Evolutionary conservation across 352 stramenopile genomes (phyloP), one percentile per base, ranked within the genome.

Genomic region (Phytophthora constricta): DNA sequence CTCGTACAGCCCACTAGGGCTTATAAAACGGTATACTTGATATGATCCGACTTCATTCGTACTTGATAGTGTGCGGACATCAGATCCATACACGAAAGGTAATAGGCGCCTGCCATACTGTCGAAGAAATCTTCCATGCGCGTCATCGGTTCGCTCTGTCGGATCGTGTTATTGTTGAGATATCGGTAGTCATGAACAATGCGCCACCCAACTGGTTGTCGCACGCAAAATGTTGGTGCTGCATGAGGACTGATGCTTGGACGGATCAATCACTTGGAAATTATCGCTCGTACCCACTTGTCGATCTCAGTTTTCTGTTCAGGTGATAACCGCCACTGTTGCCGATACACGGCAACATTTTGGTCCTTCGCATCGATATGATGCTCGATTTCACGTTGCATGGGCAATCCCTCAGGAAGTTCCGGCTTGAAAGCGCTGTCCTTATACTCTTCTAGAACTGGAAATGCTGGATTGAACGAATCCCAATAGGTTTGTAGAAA

Each of bases 121-220:
- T 75, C 48, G 45, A 65, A 64, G 20, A 70, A 41, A 16, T 70
- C 49, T 48, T 75, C 55, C 46, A 75, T 74, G 1, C 70, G 27
- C 9, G 65, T 64, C 28, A 68, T 74, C 27, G 70, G 56, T n/a
- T 66, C 54, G 10, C 59, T 51, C 34, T 60, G 34, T n/a, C 47
- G 27, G 23, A 66, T 62, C 11, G 47, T 66, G 17, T 57, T 52
- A n/a, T 11, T 41, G 43, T 62, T 60, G 4, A 37, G 42, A 33
- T 60, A 57, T 4, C 66, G 60, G 48, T 64, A 74, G 25, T 62
- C 62, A 25, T 80, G 31, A 37, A 37, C 57, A 26, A 80, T 77
- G 5, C 63, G 23, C 68, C 72, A 75, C 8, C 67, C 64, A 7
- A 68, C 60, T 9, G 68, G 43, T 43, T 80, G 72, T 4, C 54